Conservation (phyloP, 169 alveolate genomes). For the Plasmodium cynomolgi region DNA sequence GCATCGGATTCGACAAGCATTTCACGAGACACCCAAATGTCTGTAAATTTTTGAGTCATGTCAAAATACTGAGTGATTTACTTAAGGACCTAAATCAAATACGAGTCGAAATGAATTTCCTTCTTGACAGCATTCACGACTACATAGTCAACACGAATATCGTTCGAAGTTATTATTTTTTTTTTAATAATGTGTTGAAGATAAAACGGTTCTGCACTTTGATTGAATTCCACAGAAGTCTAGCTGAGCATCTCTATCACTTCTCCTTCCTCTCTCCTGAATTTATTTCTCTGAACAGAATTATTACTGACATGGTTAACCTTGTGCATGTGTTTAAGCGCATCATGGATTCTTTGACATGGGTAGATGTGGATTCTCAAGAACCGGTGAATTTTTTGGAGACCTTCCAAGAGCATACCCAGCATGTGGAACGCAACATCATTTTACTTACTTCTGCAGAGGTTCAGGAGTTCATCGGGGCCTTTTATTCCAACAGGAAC, state of each 20-base stretch:
- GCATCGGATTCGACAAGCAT: constrained; percentile 20
- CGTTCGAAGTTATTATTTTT: constrained; percentile 18
- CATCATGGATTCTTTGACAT: neutral
- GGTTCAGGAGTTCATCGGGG: constrained; percentile 9
- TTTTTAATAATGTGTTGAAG: constrained; percentile 29
- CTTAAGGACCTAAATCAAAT: constrained; percentile 29
- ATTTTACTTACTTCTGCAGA: constrained; percentile 13
- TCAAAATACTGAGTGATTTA: constrained; percentile 20
- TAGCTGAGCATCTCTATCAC: constrained; percentile 6
- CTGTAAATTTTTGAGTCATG: neutral
- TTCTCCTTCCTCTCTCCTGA: constrained; percentile 17
- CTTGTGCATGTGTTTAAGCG: constrained; percentile 5
- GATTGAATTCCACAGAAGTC: constrained; percentile 15
- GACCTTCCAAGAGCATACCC: constrained; percentile 8
- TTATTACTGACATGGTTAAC: constrained; percentile 12
- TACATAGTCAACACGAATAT: constrained; percentile 33
- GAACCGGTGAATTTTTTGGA: neutral
- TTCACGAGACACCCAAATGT: neutral
- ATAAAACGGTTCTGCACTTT: neutral
- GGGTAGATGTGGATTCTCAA: neutral
- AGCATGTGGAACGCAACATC: constrained; percentile 2
- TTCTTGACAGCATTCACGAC: constrained; percentile 11
- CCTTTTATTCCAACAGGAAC: constrained; percentile 20
- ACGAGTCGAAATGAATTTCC: constrained; percentile 35
- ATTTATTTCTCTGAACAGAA: neutral